Base-by-base conservation (phyloP, 805 yeast species). In the Metschnikowia proteae region DNA sequence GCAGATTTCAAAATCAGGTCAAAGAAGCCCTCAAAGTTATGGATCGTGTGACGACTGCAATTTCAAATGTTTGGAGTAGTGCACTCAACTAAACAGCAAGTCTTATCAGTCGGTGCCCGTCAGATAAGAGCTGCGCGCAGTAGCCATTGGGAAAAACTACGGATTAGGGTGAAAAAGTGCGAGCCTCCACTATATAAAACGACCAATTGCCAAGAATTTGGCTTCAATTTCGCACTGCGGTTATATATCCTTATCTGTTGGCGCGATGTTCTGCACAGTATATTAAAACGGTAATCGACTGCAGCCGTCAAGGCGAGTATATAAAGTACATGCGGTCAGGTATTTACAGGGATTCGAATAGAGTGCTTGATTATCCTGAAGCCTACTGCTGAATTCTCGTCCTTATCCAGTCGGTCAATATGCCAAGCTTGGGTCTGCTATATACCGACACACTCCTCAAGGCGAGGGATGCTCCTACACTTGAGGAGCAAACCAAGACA, bases 401-500 rank as follows among this genome's bases (percentile, higher is more conserved):
- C 17, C 17, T 17, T 32, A n/a, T 6, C 17, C 10, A 36, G 22
- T 23, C 17, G 10, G 38, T 23, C n/a, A 23, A 6, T 23, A 42
- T 42, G 45, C 45, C 45, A 26, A 42, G 38, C 17, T 42, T 42
- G 45, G 45, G 31, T 7, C 45, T 26, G 22, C 11, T 44, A 43
- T 28, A 47, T 22, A 26, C 38, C 5, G 32, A 41, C 26, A 38
- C 41, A 11, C 43, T 47, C n/a, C 39, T 50, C 8, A 26, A 25
- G 17, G 48, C 48, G 17, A 31, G 53, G 22, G 27, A 31, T 23
- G 31, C 48, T 11, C 35, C 50, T 6, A 41, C 53, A 6, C 51
- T 59, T 17, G 60, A 56, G 45, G 74, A 70, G 22, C 76, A 74
- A 45, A 65, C 73, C 1, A 62, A 71, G 8, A 63, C 72, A 3